These are phyloP conservation scores for Fraxinus latifolia DNA, from an alignment of 305 asterid species.

Conservation along the genomic window DNA sequence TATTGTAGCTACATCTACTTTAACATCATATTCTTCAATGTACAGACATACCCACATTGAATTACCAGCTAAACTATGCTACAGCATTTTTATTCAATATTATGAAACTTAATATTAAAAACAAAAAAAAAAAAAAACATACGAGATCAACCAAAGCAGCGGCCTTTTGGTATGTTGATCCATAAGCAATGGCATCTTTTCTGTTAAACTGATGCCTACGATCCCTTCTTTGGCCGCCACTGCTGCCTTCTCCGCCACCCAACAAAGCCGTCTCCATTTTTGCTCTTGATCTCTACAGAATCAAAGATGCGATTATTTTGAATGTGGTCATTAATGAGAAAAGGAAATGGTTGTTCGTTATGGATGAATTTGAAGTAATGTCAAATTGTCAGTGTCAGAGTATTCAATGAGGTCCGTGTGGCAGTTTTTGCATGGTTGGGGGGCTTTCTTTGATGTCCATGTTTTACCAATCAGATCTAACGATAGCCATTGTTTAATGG, in stretches of 20 bases:
- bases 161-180: conserved; percentile 80
- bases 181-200: conserved; percentile 75
- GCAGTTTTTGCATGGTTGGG: neutral
- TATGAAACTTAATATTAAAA: neutral
- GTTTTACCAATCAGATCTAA: neutral
- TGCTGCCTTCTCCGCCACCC: conserved; percentile 35
- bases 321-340: neutral
- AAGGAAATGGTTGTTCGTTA: neutral
- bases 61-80: neutral
- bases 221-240: conserved; percentile 25
- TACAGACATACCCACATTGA: conserved; percentile 8
- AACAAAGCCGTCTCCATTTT: conserved; percentile 59
- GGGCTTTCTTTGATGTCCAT: neutral
- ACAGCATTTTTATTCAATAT: conserved; percentile 11
- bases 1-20: neutral
- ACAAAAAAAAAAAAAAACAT: conserved; percentile 24
- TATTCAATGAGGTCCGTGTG: neutral
- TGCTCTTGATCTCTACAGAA: conserved; percentile 22
- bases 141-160: conserved; percentile 99
- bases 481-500: neutral
- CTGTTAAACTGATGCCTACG: conserved; percentile 30
- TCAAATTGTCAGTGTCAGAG: neutral
- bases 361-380: neutral
- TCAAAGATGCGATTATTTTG: conserved; percentile 29
- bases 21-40: neutral